A percentile compares a stretch with the other conserved stretches of the same genome.
Evolutionary conservation across 2,329 filamentous ascomycete species (phyloP).

Genomic region (Phoma sp.): DNA sequence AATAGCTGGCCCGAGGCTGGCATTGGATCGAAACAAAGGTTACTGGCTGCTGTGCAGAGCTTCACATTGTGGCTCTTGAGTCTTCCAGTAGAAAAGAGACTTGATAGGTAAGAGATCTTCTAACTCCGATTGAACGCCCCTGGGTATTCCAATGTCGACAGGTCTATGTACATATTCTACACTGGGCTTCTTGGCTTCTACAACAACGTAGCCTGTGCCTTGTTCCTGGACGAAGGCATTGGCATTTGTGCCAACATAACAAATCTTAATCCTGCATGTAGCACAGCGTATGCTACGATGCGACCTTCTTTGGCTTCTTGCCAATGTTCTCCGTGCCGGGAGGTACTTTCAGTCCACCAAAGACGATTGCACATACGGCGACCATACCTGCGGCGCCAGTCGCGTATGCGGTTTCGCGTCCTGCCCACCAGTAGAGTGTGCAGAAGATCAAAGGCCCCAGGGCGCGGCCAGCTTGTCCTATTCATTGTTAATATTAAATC

Average conservation of each 20-base stretch:
- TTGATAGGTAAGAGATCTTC: neutral
- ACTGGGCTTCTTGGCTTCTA: neutral
- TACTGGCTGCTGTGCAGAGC: neutral
- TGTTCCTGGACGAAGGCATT: neutral
- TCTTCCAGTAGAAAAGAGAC: neutral
- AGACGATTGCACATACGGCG: conserved; percentile 72
- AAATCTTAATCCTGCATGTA: neutral
- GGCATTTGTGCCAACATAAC: neutral
- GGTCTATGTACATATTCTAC: neutral
- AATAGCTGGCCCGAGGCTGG: conserved; percentile 10
- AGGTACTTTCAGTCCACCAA: conserved; percentile 74
- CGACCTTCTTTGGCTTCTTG: conserved; percentile 31
- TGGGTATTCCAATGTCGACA: neutral
- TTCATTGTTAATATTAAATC: conserved; percentile 18
- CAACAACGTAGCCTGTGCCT: neutral
- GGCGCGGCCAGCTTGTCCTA: conserved; percentile 87
- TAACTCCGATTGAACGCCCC: neutral
- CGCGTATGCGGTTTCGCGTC: conserved; percentile 81
- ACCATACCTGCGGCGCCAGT: conserved; percentile 82
- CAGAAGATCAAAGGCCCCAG: conserved; percentile 90
- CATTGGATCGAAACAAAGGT: neutral
- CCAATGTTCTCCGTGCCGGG: conserved; percentile 44
- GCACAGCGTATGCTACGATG: neutral
- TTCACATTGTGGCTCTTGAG: neutral
- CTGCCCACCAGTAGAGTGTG: conserved; percentile 98